phyloP scores from a whole-genome alignment of 208 protist genomes.

The Balamuthia mandrillaris region DNA sequence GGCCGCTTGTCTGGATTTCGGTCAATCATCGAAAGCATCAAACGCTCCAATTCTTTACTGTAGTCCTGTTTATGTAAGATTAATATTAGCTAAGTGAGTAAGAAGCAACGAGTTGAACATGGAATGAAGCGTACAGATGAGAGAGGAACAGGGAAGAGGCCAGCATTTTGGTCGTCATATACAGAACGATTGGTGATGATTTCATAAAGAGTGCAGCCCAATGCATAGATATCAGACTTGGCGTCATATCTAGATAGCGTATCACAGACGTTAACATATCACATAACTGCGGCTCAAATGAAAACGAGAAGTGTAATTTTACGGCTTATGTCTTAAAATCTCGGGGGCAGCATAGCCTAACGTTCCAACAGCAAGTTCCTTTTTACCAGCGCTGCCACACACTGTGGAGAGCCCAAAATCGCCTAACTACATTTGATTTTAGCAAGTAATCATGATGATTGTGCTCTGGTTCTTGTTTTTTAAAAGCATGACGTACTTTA shows the following conservation, averaged over 20 bases:
- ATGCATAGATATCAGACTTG: background rate
- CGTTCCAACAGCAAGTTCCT: background rate
- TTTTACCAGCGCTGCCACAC: background rate
- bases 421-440: too few relatives aligned
- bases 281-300: too few relatives aligned
- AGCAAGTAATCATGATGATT: too few relatives aligned
- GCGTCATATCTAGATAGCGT: too few relatives aligned
- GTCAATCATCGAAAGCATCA: background rate
- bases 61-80: background rate
- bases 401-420: background rate
- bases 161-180: background rate
- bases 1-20: background rate
- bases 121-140: background rate
- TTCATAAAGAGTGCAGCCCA: background rate
- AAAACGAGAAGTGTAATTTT: too few relatives aligned
- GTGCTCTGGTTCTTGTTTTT: too few relatives aligned
- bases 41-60: background rate
- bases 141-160: background rate
- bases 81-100: too few relatives aligned
- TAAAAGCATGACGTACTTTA: too few relatives aligned
- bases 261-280: too few relatives aligned
- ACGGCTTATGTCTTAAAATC: background rate
- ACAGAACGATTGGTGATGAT: background rate
- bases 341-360: background rate
- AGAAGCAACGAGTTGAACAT: background rate